A percentile compares a stretch with the other conserved stretches of the same genome.
Evolutionary conservation across 805 yeast species (phyloP).

Genomic region (Hanseniaspora lindneri): DNA sequence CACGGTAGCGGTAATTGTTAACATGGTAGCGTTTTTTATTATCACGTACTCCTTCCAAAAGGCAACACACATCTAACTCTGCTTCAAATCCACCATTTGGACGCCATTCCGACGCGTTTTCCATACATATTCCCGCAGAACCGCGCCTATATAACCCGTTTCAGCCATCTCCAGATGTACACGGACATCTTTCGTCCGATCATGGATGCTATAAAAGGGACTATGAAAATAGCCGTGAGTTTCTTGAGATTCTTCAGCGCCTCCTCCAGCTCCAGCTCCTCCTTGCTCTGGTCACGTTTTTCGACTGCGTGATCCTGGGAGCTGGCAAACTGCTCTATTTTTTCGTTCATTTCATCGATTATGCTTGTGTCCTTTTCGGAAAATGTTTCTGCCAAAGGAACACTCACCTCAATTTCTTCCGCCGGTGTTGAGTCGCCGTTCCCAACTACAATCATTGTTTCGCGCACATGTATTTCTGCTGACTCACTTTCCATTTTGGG

Average conservation of each 20-base stretch:
- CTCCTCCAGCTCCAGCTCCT: conserved; percentile 4
- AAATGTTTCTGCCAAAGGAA: not conserved
- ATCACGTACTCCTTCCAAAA: too few species aligned
- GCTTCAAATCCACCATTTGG: too few species aligned
- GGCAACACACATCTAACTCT: too few species aligned
- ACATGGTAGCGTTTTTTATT: too few species aligned
- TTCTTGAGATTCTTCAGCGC: conserved; percentile 1
- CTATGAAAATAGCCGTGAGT: not conserved
- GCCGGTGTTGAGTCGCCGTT: not conserved
- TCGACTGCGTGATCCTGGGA: conserved; percentile 2
- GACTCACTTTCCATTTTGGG: not conserved
- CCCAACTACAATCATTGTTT: not conserved
- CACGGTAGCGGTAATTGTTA: too few species aligned
- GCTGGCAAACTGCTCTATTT: not conserved
- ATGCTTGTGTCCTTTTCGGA: not conserved
- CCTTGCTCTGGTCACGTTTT: not conserved
- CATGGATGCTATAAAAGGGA: conserved; percentile 6
- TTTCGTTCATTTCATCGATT: not conserved
- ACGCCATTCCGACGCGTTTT: too few species aligned
- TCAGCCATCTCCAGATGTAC: conserved; percentile 4
- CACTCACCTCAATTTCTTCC: not conserved
- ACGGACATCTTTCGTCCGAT: conserved; percentile 9
- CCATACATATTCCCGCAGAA: too few species aligned
- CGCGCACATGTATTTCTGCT: not conserved
- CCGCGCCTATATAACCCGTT: not conserved